Conservation (phyloP, 805 yeast species). For the Saturnispora besseyi region DNA sequence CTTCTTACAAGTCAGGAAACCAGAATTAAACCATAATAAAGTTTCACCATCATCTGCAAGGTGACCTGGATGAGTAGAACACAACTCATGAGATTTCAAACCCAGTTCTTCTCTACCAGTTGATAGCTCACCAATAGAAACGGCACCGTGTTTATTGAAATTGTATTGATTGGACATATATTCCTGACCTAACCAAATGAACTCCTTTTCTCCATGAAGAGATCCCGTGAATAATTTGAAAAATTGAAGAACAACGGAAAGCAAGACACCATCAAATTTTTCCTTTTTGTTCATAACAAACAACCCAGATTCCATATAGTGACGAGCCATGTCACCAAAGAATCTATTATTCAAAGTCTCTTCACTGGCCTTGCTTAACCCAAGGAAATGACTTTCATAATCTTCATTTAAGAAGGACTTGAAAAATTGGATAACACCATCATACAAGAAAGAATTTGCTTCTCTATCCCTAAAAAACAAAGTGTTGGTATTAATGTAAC, state of each 20-base stretch:
- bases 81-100: slow-evolving; percentile 32
- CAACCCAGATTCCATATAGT: slow-evolving; percentile 42
- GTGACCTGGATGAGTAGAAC: slow-evolving; percentile 60
- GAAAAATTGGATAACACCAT: slow-evolving; percentile 36
- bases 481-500: slow-evolving; percentile 31
- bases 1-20: slow-evolving; percentile 51
- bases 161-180: slow-evolving; percentile 45
- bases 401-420: slow-evolving; percentile 38
- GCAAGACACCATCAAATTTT: slow-evolving; percentile 42
- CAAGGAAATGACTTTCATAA: slow-evolving; percentile 32
- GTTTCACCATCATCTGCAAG: slow-evolving; percentile 42
- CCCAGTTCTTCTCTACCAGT: slow-evolving; percentile 8
- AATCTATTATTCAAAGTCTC: slow-evolving; percentile 31
- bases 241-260: slow-evolving; percentile 35
- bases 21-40: slow-evolving; percentile 63
- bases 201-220: slow-evolving; percentile 73
- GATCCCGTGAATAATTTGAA: slow-evolving; percentile 37
- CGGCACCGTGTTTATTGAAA: slow-evolving; percentile 48
- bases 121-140: slow-evolving; percentile 40
- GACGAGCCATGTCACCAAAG: slow-evolving; percentile 34
- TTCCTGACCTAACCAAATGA: slow-evolving; percentile 64
- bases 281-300: slow-evolving; percentile 37
- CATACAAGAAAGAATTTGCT: slow-evolving; percentile 30
- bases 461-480: slow-evolving; percentile 44
- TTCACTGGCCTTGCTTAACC: slow-evolving; percentile 30